Evolutionary conservation across 2,329 filamentous ascomycete genomes (phyloP), one percentile per base, ranked within the genome.

Genomic region (Trichoderma hamatum): DNA sequence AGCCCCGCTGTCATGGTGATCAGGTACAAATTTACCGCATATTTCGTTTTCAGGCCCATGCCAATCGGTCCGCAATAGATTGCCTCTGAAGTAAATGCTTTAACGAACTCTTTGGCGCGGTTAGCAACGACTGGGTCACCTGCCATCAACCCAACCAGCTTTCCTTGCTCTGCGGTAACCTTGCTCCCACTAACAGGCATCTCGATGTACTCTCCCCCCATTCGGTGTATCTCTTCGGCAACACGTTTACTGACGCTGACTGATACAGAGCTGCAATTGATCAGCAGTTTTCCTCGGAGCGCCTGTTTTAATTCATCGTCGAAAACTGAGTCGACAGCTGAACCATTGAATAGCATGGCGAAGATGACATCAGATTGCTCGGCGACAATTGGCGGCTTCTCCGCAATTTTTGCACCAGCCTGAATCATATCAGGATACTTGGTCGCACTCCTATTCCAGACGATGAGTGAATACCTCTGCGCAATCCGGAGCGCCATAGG

Each of bases 141-240:
- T 19, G 75, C 77, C 30, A 79, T 72, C 72, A 80, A 75, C 28
- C 76, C 77, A 21, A 80, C 76, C 9, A 78, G 75, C 28, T 71
- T 52, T 4, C 77, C 77, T 54, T 75, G 72, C 67, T 78, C 77
- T 0, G 77, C 77, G 1, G 77, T 77, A 1, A 76, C 65, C 43
- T 74, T 75, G 72, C 77, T 77, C 5, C 77, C 78, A 63, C 77
- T 79, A 26, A 79, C 77, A 3, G 77, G 77, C 77, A 79, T 78
- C 62, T 78, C 77, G 39, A 79, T 64, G 28, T 75, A 79, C 9
- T 73, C 43, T 1, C 77, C 77, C 1, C 77, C 76, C 1, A 73
- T 74, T 1, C 54, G 21, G 13, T 58, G 59, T 4, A 77, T 72
- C 16, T 74, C 63, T 19, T 71, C 62, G 5, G 72, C 73, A 3